A percentile compares a stretch with the other conserved stretches of the same genome.
Conservation (phyloP, 495 filamentous ascomycete species). For the Extremus antarcticus region DNA sequence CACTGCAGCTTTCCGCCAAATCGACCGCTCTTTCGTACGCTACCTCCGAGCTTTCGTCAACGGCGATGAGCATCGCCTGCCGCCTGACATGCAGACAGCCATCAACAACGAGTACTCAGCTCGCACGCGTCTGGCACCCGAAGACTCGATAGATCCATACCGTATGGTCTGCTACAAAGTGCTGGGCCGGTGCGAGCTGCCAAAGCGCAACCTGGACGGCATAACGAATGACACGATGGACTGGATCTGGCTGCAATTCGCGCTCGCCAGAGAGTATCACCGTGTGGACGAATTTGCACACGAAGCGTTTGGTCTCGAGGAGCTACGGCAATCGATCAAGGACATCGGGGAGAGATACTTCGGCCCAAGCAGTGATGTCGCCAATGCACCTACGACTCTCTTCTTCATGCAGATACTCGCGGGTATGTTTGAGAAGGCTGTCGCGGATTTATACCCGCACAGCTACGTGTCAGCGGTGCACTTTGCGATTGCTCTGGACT, state of each 20-base stretch:
- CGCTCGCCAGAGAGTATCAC: slow-evolving; percentile 77
- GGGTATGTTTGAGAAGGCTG: slow-evolving; percentile 91
- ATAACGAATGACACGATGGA: slow-evolving; percentile 77
- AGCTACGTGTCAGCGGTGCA: slow-evolving; percentile 87
- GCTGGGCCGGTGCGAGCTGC: slow-evolving; percentile 85
- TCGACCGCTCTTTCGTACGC: slow-evolving; percentile 82
- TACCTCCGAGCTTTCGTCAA: slow-evolving; percentile 77
- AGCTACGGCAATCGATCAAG: slow-evolving; percentile 70
- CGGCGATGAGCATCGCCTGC: slow-evolving; percentile 57
- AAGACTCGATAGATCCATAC: slow-evolving; percentile 85
- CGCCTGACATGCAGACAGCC: slow-evolving; percentile 64
- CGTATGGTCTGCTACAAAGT: slow-evolving; percentile 97
- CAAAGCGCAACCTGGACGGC: slow-evolving; percentile 64
- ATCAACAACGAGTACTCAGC: slow-evolving; percentile 85
- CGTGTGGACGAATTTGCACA: slow-evolving; percentile 71
- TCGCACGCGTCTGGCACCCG: slow-evolving; percentile 67
- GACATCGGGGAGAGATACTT: slow-evolving; percentile 89
- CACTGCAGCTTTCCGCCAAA: slow-evolving; percentile 63
- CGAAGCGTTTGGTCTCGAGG: slow-evolving; percentile 77
- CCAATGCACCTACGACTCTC: slow-evolving; percentile 73
- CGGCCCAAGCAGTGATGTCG: slow-evolving; percentile 51
- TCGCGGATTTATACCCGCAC: slow-evolving; percentile 79
- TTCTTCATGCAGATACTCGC: slow-evolving; percentile 84
- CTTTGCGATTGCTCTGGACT: slow-evolving; percentile 80
- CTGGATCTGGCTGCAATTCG: slow-evolving; percentile 96